A percentile compares a stretch with the other conserved stretches of the same genome.
phyloP scores from a whole-genome alignment of 306 rosid genomes.

The Castanospermum australe region DNA sequence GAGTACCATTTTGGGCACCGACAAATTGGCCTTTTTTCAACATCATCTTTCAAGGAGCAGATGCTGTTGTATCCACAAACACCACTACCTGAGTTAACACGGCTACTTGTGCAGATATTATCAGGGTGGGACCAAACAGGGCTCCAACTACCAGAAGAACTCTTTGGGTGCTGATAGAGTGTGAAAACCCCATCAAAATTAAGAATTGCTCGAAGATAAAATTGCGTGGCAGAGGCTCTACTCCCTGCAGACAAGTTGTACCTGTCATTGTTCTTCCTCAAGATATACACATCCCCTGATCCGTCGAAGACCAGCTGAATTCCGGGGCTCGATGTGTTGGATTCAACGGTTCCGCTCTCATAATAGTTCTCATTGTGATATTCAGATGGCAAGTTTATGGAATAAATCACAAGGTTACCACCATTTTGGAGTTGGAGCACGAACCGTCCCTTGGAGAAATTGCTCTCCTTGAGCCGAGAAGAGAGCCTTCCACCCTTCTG shows the following conservation, averaged over 20 bases:
- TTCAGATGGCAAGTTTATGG: slow-evolving; percentile 34
- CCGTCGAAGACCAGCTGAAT: slow-evolving; percentile 26
- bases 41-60: slow-evolving; percentile 16
- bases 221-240: not conserved
- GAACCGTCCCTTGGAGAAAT: slow-evolving; percentile 46
- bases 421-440: slow-evolving; percentile 30
- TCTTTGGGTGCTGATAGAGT: slow-evolving; percentile 27
- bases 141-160: slow-evolving; percentile 14
- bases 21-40: slow-evolving; percentile 33
- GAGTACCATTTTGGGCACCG: slow-evolving; percentile 44
- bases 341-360: not conserved
- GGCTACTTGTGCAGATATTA: not conserved
- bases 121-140: slow-evolving; percentile 25
- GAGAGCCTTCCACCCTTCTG: slow-evolving; percentile 29
- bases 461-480: slow-evolving; percentile 19
- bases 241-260: not conserved
- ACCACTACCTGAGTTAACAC: not conserved
- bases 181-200: slow-evolving; percentile 50
- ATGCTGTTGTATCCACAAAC: slow-evolving; percentile 44
- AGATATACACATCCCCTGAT: slow-evolving; percentile 35
- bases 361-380: slow-evolving; percentile 32
- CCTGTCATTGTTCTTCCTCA: not conserved
- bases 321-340: slow-evolving; percentile 30
- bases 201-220: slow-evolving; percentile 43
- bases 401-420: slow-evolving; percentile 40